Base-by-base conservation (phyloP, 768 basidiomycete species). In the Trametes punicea region DNA sequence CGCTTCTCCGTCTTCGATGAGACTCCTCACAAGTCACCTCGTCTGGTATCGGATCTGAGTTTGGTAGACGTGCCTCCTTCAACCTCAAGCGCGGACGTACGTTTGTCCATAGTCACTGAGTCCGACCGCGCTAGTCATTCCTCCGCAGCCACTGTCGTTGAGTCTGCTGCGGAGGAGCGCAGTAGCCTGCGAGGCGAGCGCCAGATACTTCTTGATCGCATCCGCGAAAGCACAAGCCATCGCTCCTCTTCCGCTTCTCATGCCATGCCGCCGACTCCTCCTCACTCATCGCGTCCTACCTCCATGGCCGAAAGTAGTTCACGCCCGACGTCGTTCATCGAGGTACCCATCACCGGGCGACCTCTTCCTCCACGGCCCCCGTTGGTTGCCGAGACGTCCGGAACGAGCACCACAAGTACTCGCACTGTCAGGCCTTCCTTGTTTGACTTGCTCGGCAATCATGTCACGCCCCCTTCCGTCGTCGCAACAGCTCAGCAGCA, bases 1-100 rank as follows among this genome's bases (percentile, higher is more conserved):
- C 79, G 80, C 65, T 86, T 91, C 70, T 73, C 77, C 18, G 74
- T 91, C 16, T 73, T 74, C 52, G 85, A 87, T 56, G 79, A 77
- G 62, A 73, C 62, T 7, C 62, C 72, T 7, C 73, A 74, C 69
- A 74, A 76, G 61, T 58, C 67, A 0, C 70, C 74, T 0, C 56
- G 51, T 30, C 39, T 55, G 41, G 30, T 53, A 6, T 26, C 49
- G 2, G 51, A 23, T 42, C 46, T 44, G 40, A 44, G 33, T 36
- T 29, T 90, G 46, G 84, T 85, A 51, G 78, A 76, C 58, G 71
- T 41, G 5, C 45, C 71, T 9, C 70, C 73, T 68, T 72, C 74
- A 56, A 54, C 65, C 1, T 69, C 74, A 0, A 15, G 21, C 33
- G 1, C 20, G 15, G 38, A 44, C 3, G 41, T 33, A 2, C 30